Conservation (phyloP, 371 early-diverging fungal genomes). For the Mucor racemosus region DNA sequence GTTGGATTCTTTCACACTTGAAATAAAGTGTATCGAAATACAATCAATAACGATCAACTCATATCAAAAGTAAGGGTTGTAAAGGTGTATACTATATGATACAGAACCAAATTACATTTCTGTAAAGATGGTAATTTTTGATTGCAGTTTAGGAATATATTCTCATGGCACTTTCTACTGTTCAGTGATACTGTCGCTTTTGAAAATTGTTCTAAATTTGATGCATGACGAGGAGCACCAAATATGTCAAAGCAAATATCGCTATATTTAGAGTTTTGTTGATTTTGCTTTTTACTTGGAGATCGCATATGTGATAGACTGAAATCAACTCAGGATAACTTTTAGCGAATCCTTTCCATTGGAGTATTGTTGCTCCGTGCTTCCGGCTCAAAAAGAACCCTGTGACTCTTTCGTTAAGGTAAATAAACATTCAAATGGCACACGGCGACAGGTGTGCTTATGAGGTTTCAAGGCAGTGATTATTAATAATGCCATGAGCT, state of each 20-base stretch:
- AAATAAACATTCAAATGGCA: not conserved
- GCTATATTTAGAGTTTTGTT: too few relatives aligned
- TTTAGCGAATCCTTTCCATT: not conserved
- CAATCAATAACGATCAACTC: too few relatives aligned
- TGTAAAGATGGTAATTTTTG: too few relatives aligned
- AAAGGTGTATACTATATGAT: too few relatives aligned
- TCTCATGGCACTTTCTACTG: too few relatives aligned
- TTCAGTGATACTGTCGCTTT: too few relatives aligned
- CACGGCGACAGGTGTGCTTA: not conserved
- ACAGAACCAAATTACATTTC: too few relatives aligned
- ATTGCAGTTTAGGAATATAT: too few relatives aligned
- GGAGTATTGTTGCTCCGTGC: conserved; percentile 1
- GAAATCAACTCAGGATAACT: not conserved
- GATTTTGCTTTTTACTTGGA: too few relatives aligned
- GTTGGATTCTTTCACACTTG: too few relatives aligned
- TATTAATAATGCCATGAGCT: not conserved
- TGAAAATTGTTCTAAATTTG: not conserved
- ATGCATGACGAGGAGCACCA: not conserved
- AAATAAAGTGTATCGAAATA: too few relatives aligned
- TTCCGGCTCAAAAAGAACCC: not conserved
- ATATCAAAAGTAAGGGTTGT: too few relatives aligned
- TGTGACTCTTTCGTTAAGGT: not conserved
- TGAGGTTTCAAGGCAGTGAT: not conserved
- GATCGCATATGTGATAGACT: not conserved
- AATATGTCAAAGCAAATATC: not conserved